phyloP scores from a whole-genome alignment of 345 rosid genomes.

The Nasturtium officinale region DNA sequence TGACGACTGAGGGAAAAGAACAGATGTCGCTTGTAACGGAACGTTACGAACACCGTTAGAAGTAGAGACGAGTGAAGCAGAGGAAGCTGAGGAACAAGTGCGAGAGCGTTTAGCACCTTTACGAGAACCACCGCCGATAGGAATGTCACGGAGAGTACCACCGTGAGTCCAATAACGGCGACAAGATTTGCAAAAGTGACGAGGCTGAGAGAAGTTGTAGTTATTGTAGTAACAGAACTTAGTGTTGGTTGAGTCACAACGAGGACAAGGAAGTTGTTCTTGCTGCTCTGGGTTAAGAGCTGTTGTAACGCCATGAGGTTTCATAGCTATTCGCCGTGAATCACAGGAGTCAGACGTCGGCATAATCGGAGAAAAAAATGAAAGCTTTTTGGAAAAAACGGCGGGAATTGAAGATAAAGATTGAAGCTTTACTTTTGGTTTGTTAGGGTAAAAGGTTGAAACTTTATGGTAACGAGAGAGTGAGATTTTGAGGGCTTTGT shows the following conservation, averaged over 20 bases:
- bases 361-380: neutral
- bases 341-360: slow-evolving; percentile 58
- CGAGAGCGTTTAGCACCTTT: slow-evolving; percentile 87
- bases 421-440: slow-evolving; percentile 1
- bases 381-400: neutral
- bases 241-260: slow-evolving; percentile 84
- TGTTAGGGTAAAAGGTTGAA: slow-evolving; percentile 14
- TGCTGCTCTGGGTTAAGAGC: slow-evolving; percentile 58
- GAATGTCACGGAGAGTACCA: slow-evolving; percentile 80
- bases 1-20: slow-evolving; percentile 53
- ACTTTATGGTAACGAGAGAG: slow-evolving; percentile 18
- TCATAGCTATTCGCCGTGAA: slow-evolving; percentile 41
- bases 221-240: slow-evolving; percentile 98
- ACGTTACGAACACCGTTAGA: slow-evolving; percentile 23
- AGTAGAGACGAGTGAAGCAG: slow-evolving; percentile 49
- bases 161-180: slow-evolving; percentile 99
- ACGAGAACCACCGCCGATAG: slow-evolving; percentile 88
- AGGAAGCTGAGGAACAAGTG: slow-evolving; percentile 28
- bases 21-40: slow-evolving; percentile 55
- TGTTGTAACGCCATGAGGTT: slow-evolving; percentile 37
- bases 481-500: slow-evolving; percentile 21
- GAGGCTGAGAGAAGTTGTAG: slow-evolving; percentile 98
- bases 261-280: slow-evolving; percentile 91
- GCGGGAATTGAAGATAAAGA: slow-evolving; percentile 15
- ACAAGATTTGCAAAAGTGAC: slow-evolving; percentile 94